Conservation (phyloP, 192 early-diverging fungal genomes). For the Irineochytrium annulatum region DNA sequence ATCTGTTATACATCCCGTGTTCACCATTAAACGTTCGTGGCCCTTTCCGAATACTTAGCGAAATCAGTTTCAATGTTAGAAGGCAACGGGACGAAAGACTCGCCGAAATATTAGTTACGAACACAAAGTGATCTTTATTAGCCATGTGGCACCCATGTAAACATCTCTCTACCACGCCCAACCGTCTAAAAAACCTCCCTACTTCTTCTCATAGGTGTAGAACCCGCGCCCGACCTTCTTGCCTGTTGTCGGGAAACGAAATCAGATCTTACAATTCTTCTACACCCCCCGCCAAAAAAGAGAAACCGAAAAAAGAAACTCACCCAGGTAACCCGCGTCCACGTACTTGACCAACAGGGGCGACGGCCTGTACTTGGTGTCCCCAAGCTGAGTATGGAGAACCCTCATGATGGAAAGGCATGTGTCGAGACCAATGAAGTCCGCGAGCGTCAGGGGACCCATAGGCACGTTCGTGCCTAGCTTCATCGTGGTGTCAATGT, state of each 20-base stretch:
- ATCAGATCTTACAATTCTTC: neutral
- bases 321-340: slow-evolving; percentile 89
- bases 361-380: slow-evolving; percentile 91
- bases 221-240: slow-evolving; percentile 89
- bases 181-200: no score
- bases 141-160: no score
- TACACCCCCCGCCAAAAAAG: neutral
- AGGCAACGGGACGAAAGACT: no score
- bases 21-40: no score
- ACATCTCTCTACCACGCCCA: no score
- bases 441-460: slow-evolving; percentile 94
- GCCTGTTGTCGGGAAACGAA: slow-evolving; percentile 32
- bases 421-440: slow-evolving; percentile 97
- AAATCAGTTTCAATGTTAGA: no score
- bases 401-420: slow-evolving; percentile 97
- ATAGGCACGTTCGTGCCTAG: slow-evolving; percentile 95
- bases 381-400: slow-evolving; percentile 82
- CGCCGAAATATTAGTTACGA: no score
- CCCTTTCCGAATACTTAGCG: no score
- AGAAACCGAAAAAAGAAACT: neutral
- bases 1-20: no score
- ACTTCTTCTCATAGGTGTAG: slow-evolving; percentile 66
- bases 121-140: no score
- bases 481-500: slow-evolving; percentile 99
- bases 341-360: slow-evolving; percentile 91